Evolutionary conservation across 768 basidiomycete species (phyloP).

Genomic region (Dentipellis fragilis): DNA sequence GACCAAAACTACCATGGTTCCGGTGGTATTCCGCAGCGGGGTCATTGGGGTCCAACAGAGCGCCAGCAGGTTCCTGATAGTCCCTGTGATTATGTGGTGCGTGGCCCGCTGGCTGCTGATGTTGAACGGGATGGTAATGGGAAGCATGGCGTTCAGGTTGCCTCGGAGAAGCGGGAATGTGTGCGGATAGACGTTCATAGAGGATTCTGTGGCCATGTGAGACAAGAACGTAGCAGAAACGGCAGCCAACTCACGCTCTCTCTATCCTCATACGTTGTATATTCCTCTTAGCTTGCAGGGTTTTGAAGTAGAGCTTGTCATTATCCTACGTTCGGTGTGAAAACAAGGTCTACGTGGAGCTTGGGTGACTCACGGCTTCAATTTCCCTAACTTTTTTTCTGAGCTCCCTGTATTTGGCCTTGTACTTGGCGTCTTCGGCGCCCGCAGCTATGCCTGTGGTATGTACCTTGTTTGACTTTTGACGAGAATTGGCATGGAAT

Average conservation of each 20-base stretch:
- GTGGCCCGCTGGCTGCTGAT: not conserved
- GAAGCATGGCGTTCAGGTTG: slow-evolving; percentile 16
- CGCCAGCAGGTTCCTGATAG: no score
- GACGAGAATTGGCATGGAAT: slow-evolving; percentile 15
- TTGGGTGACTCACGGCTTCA: slow-evolving; percentile 48
- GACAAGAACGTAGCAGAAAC: slow-evolving; percentile 15
- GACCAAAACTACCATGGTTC: not conserved
- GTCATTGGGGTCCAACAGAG: not conserved
- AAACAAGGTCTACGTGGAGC: slow-evolving; percentile 1
- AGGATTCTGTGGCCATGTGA: slow-evolving; percentile 38
- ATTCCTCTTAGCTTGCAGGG: slow-evolving; percentile 67
- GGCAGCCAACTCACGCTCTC: slow-evolving; percentile 57
- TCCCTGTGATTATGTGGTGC: not conserved
- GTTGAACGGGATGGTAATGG: no score
- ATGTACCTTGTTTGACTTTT: slow-evolving; percentile 35
- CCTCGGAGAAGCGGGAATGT: slow-evolving; percentile 40
- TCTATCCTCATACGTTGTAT: slow-evolving; percentile 85
- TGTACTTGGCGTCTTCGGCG: slow-evolving; percentile 80
- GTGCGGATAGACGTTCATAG: slow-evolving; percentile 64
- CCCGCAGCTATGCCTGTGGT: slow-evolving; percentile 62
- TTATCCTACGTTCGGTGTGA: slow-evolving; percentile 51
- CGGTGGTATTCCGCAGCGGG: not conserved
- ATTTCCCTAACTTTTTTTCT: slow-evolving; percentile 85
- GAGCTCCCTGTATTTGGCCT: slow-evolving; percentile 80
- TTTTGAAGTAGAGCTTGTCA: slow-evolving; percentile 77